These are phyloP conservation scores for Cafeteria roenbergensis DNA, from an alignment of 108 stramenopile genomes.

Conservation along the genomic window DNA sequence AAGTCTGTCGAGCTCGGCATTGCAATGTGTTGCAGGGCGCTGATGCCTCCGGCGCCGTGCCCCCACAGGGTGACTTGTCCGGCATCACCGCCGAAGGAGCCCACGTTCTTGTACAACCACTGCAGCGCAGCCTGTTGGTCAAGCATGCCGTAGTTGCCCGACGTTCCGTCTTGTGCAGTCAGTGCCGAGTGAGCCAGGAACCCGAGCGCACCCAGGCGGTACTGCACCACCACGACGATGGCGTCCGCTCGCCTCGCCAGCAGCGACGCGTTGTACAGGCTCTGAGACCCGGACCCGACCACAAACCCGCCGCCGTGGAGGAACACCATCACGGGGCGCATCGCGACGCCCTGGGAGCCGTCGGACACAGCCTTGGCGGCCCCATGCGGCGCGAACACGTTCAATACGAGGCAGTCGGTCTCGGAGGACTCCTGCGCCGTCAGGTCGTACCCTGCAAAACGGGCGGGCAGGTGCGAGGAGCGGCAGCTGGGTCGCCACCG, in stretches of 20 bases:
- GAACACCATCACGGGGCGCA: not conserved
- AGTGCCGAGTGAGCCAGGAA: not conserved
- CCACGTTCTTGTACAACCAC: not conserved
- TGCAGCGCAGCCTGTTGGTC: not conserved
- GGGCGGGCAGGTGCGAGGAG: not conserved
- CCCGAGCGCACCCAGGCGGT: not conserved
- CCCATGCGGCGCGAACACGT: not conserved
- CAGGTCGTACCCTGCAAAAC: not conserved
- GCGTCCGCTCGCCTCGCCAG: not conserved
- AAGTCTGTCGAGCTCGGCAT: not conserved
- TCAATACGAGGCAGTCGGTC: not conserved
- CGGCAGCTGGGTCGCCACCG: not conserved
- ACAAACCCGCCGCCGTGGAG: not conserved
- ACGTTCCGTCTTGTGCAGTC: not conserved
- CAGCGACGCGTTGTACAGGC: not conserved
- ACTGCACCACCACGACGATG: not conserved
- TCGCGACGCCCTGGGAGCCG: not conserved
- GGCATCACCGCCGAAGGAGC: not conserved
- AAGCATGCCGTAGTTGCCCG: not conserved
- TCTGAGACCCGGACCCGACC: not conserved
- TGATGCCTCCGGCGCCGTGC: not conserved
- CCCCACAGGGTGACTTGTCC: not conserved
- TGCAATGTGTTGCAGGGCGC: not conserved
- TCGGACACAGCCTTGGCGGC: not conserved
- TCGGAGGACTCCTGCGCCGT: not conserved